Conservation (phyloP, 805 yeast species). For the Zygoascus tannicola region DNA sequence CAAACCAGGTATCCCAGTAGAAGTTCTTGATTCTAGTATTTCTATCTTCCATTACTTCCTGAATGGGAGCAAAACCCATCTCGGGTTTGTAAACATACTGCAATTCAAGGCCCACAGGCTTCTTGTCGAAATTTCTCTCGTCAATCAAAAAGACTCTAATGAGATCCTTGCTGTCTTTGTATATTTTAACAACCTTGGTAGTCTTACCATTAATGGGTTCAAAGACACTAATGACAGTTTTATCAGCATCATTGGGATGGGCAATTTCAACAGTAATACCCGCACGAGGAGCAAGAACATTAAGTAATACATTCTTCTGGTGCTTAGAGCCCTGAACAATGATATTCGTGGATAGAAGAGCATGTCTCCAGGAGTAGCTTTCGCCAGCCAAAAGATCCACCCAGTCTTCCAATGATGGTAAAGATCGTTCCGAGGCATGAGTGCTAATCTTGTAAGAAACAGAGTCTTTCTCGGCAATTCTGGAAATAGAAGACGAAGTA, state of each 20-base stretch:
- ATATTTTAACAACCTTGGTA: conserved; percentile 53
- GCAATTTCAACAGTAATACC: conserved; percentile 55
- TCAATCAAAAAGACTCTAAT: conserved; percentile 75
- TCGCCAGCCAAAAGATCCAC: conserved; percentile 72
- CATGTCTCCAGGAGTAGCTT: conserved; percentile 79
- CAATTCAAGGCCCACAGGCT: conserved; percentile 67
- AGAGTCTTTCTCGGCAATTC: conserved; percentile 17
- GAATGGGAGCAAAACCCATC: conserved; percentile 93
- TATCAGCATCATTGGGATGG: conserved; percentile 40
- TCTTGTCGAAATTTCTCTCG: conserved; percentile 72
- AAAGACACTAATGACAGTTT: conserved; percentile 52
- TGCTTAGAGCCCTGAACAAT: conserved; percentile 81
- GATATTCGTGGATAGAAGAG: conserved; percentile 69
- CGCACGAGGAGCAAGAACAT: conserved; percentile 67
- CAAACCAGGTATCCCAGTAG: conserved; percentile 98
- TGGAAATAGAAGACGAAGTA: conserved; percentile 19
- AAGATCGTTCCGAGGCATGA: conserved; percentile 24
- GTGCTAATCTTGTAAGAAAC: conserved; percentile 34
- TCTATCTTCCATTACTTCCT: conserved; percentile 83
- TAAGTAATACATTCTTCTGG: conserved; percentile 67
- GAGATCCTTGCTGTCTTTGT: conserved; percentile 38
- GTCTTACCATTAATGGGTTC: conserved; percentile 60
- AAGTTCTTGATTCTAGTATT: conserved; percentile 88
- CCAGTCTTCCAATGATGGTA: conserved; percentile 51
- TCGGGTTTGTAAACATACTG: conserved; percentile 69